phyloP scores from a whole-genome alignment of 257 asterid species.

The Eucommia ulmoides region DNA sequence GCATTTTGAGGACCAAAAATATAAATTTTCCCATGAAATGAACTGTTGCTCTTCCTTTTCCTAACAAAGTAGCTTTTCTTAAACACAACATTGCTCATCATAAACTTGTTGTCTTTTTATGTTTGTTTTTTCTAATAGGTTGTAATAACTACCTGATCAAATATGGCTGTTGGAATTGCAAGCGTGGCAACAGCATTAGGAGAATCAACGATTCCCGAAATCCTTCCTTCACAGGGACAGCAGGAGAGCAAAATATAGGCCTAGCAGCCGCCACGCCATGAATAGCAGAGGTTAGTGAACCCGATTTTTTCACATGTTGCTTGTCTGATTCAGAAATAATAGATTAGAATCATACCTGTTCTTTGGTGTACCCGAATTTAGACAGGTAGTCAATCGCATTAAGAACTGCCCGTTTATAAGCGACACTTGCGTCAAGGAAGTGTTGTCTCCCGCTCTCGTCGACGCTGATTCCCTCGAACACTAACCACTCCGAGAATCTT shows the following conservation, averaged over 20 bases:
- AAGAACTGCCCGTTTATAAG: conserved; percentile 95
- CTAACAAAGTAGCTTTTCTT: no score
- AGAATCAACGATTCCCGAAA: conserved; percentile 86
- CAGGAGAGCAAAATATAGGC: conserved; percentile 85
- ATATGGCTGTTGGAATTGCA: conserved; percentile 78
- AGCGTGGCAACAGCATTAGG: conserved; percentile 92
- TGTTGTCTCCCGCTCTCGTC: conserved; percentile 89
- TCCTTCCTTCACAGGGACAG: conserved; percentile 98
- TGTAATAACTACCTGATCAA: conserved; percentile 55
- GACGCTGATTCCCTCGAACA: conserved; percentile 93
- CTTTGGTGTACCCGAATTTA: conserved; percentile 81
- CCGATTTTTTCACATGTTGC: background rate
- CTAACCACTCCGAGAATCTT: conserved; percentile 90
- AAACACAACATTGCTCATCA: no score
- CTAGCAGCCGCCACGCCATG: conserved; percentile 33
- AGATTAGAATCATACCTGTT: conserved; percentile 35
- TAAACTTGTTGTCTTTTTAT: no score
- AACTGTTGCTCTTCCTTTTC: background rate
- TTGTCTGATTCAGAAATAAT: no score
- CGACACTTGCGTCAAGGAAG: conserved; percentile 74
- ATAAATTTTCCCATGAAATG: background rate
- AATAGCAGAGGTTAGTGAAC: no score
- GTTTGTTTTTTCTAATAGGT: no score
- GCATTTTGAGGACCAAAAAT: background rate
- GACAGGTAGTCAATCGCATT: conserved; percentile 85